phyloP scores from a whole-genome alignment of 1,284 basidiomycete genomes.

The Fistulina hepatica region DNA sequence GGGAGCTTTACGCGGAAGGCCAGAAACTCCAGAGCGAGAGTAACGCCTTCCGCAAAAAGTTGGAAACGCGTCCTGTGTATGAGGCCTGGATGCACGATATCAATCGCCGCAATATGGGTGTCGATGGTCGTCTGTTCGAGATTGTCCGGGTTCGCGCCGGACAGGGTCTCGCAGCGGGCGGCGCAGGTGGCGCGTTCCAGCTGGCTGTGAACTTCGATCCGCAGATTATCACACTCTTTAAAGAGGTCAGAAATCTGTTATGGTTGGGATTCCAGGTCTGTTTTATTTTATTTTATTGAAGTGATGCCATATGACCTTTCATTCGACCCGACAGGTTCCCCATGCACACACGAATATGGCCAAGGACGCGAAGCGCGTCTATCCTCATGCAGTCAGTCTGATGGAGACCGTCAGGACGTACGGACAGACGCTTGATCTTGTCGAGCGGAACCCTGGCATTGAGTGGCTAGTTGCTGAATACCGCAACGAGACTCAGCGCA shows the following conservation, averaged over 20 bases:
- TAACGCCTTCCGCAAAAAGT: slow-evolving; percentile 87
- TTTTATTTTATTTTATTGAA: no score
- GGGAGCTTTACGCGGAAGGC: slow-evolving; percentile 99
- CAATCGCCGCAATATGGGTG: slow-evolving; percentile 83
- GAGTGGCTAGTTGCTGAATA: slow-evolving; percentile 91
- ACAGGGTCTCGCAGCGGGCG: slow-evolving; percentile 25
- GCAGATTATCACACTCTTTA: slow-evolving; percentile 96
- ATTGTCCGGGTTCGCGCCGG: slow-evolving; percentile 77
- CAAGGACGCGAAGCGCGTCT: slow-evolving; percentile 95
- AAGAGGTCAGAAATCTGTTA: slow-evolving; percentile 91
- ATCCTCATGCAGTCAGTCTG: slow-evolving; percentile 94
- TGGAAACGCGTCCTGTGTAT: slow-evolving; percentile 88
- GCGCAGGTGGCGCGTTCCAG: slow-evolving; percentile 56
- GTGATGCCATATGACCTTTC: no score
- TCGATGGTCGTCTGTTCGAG: slow-evolving; percentile 94
- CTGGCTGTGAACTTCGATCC: slow-evolving; percentile 95
- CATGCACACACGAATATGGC: slow-evolving; percentile 94
- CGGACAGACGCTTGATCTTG: slow-evolving; percentile 84
- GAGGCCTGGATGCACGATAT: slow-evolving; percentile 97
- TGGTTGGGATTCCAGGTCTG: slow-evolving; percentile 95
- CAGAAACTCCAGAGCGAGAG: slow-evolving; percentile 92
- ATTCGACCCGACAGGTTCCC: no score
- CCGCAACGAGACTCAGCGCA: slow-evolving; percentile 80
- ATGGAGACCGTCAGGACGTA: slow-evolving; percentile 98
- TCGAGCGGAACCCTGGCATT: slow-evolving; percentile 83